Evolutionary conservation across 2,329 filamentous ascomycete species (phyloP).

Genomic region (Fusarium nanum): DNA sequence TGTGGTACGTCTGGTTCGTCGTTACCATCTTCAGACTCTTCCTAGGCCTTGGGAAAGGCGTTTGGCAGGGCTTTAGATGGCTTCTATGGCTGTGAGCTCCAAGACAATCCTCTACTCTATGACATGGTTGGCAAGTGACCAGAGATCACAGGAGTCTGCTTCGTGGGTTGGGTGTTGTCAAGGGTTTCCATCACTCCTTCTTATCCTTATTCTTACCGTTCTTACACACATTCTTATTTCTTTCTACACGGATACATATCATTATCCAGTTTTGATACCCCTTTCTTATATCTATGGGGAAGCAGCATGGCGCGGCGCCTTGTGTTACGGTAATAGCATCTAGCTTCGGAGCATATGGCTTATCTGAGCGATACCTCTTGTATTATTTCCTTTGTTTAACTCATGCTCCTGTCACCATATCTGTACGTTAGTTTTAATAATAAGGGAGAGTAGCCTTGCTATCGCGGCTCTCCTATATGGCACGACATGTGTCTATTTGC

Average conservation of each 20-base stretch:
- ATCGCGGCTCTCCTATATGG: constrained; percentile 6
- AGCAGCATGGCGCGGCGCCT: constrained; percentile 41
- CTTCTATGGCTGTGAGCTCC: constrained; percentile 77
- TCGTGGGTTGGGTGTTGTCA: neutral
- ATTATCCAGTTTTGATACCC: constrained; percentile 44
- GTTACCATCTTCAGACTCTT: constrained; percentile 80
- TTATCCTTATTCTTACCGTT: constrained; percentile 2
- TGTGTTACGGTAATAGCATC: constrained; percentile 37
- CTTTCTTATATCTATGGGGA: constrained; percentile 32
- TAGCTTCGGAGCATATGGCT: constrained; percentile 38
- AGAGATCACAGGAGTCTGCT: constrained; percentile 21
- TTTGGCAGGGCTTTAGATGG: constrained; percentile 76
- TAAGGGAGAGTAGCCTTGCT: constrained; percentile 8
- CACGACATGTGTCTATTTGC: constrained; percentile 5
- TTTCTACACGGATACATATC: constrained; percentile 19
- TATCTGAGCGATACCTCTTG: constrained; percentile 10
- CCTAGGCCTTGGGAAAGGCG: constrained; percentile 70
- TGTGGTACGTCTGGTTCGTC: constrained; percentile 95
- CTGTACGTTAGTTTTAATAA: constrained; percentile 32
- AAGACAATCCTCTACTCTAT: neutral
- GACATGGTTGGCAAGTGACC: neutral
- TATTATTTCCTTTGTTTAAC: constrained; percentile 20
- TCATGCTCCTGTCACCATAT: constrained; percentile 22
- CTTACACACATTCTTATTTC: neutral
- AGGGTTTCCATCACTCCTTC: constrained; percentile 9